Base-by-base conservation (phyloP, 352 stramenopile species). In the Lagenidium sp. region DNA sequence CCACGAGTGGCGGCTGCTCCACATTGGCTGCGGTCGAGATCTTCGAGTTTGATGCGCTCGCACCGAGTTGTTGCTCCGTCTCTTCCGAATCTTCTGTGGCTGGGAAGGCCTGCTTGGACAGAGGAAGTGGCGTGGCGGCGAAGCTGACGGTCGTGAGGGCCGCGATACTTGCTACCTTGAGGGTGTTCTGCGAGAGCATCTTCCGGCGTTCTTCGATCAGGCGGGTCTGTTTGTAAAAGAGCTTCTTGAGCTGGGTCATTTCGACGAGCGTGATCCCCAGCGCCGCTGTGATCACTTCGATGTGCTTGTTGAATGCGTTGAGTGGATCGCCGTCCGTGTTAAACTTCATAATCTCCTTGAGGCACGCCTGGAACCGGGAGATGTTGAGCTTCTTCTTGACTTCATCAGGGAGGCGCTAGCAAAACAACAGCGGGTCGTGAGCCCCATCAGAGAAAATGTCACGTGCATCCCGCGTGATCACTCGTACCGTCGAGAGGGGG, bases 311-410 rank as follows among this genome's bases (percentile, higher is more conserved):
- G 40, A 86, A 86, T 16, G 61, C 35, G 44, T 82, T 86, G 35
- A 86, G 53, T 23, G 70, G 63, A 36, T 86, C 74, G 4, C 70
- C 70, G 26, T 86, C 74, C 13, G 64, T 86, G 48, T 82, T 80
- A 61, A 80, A 82, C 53, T 82, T 84, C 49, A 82, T 72, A n/a
- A 86, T 86, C 15, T 81, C 57, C 34, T 84, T 84, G 13, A 86
- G 50, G 35, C 54, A 73, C n/a, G 60, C 47, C 38, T 86, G 70
- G 43, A 86, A 86, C 10, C 62, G 68, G 4, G 70, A 74, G 15
- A 71, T 55, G 46, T 82, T 78, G 0, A 86, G 44, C 37, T 86
- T 86, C 49, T 82, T 84, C 52, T 86, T 86, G 1, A 86, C 63
- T 46, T 86, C 74, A 21, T 86, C 81, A 5, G 74, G 74, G 8